These are phyloP conservation scores for Calocybe gambosa DNA, from an alignment of 1,284 basidiomycete genomes.

Conservation along the genomic window DNA sequence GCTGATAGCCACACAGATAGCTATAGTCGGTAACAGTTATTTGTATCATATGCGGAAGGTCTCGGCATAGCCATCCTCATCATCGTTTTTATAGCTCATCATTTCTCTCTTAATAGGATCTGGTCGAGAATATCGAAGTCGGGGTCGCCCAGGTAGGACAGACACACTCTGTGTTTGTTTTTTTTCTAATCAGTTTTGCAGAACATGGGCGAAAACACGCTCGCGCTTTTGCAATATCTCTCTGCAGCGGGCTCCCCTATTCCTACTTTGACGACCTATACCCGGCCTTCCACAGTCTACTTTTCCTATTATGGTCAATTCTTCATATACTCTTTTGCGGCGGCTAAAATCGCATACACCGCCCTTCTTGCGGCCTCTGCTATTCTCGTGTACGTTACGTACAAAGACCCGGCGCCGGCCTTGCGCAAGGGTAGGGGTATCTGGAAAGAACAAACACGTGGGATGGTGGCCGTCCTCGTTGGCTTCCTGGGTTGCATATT, in stretches of 20 bases:
- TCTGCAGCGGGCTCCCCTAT: conserved; percentile 63
- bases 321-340: conserved; percentile 69
- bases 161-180: neutral
- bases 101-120: conserved; percentile 40
- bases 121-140: conserved; percentile 75
- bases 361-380: conserved; percentile 43
- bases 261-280: conserved; percentile 50
- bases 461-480: conserved; percentile 36
- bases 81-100: conserved; percentile 9
- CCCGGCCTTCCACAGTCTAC: conserved; percentile 67
- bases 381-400: conserved; percentile 30
- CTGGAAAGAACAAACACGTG: conserved; percentile 34
- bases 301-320: conserved; percentile 68
- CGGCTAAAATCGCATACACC: conserved; percentile 69
- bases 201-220: conserved; percentile 91
- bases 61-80: neutral
- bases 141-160: conserved; percentile 63
- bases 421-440: conserved; percentile 30
- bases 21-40: conserved; percentile 90
- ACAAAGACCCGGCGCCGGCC: conserved; percentile 27
- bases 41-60: conserved; percentile 87
- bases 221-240: conserved; percentile 81
- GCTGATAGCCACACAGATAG: conserved; percentile 57
- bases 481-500: conserved; percentile 56
- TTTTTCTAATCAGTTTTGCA: conserved; percentile 1